A percentile compares a stretch with the other conserved stretches of the same genome.
Conservation (phyloP, 2,329 filamentous ascomycete species). For the Alternaria metachromatica region DNA sequence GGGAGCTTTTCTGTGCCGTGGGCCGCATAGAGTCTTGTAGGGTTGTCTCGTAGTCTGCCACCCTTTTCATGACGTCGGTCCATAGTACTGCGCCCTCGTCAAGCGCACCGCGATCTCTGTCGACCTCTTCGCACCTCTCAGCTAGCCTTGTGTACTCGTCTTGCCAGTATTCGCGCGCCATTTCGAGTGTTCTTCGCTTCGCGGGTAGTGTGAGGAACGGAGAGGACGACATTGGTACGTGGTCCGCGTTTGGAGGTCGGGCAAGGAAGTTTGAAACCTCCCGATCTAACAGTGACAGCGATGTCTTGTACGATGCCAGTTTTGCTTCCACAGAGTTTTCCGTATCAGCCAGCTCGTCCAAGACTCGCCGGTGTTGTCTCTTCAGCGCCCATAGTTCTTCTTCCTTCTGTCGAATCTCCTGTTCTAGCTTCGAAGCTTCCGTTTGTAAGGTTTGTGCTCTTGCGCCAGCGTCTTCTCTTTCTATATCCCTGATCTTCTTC, state of each 20-base stretch:
- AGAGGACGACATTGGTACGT: conserved; percentile 35
- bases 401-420: conserved; percentile 71
- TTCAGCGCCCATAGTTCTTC: conserved; percentile 67
- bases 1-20: conserved; percentile 19
- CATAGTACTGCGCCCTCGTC: conserved; percentile 72
- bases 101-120: conserved; percentile 69
- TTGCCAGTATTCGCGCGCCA: conserved; percentile 76
- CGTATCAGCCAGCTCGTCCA: conserved; percentile 66
- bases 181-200: conserved; percentile 70
- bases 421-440: conserved; percentile 62
- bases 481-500: conserved; percentile 62
- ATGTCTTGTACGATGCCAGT: conserved; percentile 73
- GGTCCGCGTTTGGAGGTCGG: conserved; percentile 57
- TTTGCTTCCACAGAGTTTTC: conserved; percentile 72
- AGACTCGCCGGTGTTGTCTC: conserved; percentile 64
- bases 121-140: conserved; percentile 62
- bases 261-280: conserved; percentile 67
- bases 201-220: conserved; percentile 68
- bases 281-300: conserved; percentile 69
- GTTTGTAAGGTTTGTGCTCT: conserved; percentile 59
- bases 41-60: conserved; percentile 70
- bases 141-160: conserved; percentile 66
- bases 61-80: conserved; percentile 65
- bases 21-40: conserved; percentile 62
- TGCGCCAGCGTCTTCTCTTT: conserved; percentile 64